A percentile compares a stretch with the other conserved stretches of the same genome.
These are phyloP conservation scores for Pythium phragmitis DNA, from an alignment of 352 stramenopile genomes.

Conservation along the genomic window DNA sequence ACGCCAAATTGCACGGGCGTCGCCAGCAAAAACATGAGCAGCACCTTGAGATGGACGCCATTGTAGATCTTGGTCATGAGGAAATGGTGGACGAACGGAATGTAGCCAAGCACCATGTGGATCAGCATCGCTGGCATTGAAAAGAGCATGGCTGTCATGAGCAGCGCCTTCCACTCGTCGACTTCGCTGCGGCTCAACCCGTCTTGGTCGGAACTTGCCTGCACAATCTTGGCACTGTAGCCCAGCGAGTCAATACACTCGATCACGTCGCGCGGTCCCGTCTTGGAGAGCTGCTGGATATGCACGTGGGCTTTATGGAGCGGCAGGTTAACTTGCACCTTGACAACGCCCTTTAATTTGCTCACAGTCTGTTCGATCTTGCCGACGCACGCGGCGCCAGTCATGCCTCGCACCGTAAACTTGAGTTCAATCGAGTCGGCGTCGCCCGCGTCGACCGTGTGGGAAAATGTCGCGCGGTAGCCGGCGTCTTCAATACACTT, in stretches of 20 bases:
- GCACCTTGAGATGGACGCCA: conserved; percentile 67
- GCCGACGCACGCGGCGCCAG: conserved; percentile 49
- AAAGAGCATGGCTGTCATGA: conserved; percentile 79
- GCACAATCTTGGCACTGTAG: conserved; percentile 56
- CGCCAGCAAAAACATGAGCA: conserved; percentile 83
- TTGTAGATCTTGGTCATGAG: conserved; percentile 80
- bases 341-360: conserved; percentile 68
- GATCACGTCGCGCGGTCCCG: conserved; percentile 68
- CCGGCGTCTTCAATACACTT: conserved; percentile 74
- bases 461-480: conserved; percentile 77
- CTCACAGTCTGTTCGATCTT: conserved; percentile 70
- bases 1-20: conserved; percentile 87
- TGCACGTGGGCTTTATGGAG: conserved; percentile 76
- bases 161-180: conserved; percentile 68
- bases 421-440: conserved; percentile 81
- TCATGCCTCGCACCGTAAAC: conserved; percentile 76
- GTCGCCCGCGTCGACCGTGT: conserved; percentile 70
- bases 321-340: conserved; percentile 61
- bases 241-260: conserved; percentile 65
- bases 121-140: conserved; percentile 83
- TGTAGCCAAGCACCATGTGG: conserved; percentile 87
- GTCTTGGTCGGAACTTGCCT: conserved; percentile 58
- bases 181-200: conserved; percentile 70
- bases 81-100: conserved; percentile 56
- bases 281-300: conserved; percentile 76